Evolutionary conservation across 805 yeast species (phyloP), one percentile per base, ranked within the genome.

Genomic region (Wickerhamomyces bovis): DNA sequence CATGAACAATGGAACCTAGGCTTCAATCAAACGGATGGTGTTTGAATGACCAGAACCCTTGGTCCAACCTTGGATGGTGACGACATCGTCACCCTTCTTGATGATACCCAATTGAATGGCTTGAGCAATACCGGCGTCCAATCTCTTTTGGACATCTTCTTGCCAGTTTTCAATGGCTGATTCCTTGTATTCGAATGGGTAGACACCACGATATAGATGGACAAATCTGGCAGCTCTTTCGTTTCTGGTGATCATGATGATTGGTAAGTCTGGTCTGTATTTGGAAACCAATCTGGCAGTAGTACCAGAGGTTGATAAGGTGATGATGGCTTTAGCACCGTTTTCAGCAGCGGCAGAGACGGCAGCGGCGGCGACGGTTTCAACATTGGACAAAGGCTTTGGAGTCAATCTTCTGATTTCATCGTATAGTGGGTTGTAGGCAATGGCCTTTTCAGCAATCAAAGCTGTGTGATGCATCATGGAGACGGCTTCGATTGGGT

Each of bases 1-100:
- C 36, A 33, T 33, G 20, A 33, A 33, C 20, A 33, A 16, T n/a
- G 15, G 15, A 39, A 42, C 51, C 69, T 74, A 83, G 67, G 89
- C 92, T 68, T 79, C 78, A 61, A 89, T 77, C 64, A 92, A 81
- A 79, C 98, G 92, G 71, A 94, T 80, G 55, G 99, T 94, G 86
- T 94, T 94, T 66, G 99, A 88, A 84, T 94, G 97, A 68, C 99
- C 99, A 58, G 89, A 78, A 75, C 98, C 98, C 70, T 92, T 86
- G 66, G 95, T 87, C 92, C 96, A 94, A 70, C 99, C 99, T 80
- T 94, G 99, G 71, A 94, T 85, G 66, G 96, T 87, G 58, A 94
- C 88, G 62, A 89, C 85, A 52, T 85, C 75, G 69, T 89, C 97
- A 71, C 96, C 96, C 71, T 80, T 83, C 61, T 73, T 71, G 68